Evolutionary conservation across 2,329 filamentous ascomycete species (phyloP).

Genomic region (Sclerotiophoma versabilis): DNA sequence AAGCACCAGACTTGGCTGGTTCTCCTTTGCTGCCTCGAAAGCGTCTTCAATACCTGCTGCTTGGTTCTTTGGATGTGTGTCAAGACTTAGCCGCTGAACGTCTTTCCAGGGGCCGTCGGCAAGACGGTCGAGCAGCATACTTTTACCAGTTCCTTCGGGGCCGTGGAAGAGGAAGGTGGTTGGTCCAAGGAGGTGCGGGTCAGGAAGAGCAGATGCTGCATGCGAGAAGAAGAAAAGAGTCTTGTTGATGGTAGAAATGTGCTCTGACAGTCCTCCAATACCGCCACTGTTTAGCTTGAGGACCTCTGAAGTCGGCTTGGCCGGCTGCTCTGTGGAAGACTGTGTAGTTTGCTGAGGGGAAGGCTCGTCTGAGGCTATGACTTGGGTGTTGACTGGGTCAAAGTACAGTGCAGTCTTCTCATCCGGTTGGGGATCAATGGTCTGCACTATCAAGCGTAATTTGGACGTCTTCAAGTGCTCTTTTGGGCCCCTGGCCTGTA

Average conservation of each 20-base stretch:
- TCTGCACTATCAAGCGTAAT: constrained; percentile 65
- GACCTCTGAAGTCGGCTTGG: constrained; percentile 16
- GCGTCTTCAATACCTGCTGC: constrained; percentile 67
- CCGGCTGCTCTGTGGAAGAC: constrained; percentile 2
- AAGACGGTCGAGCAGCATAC: constrained; percentile 72
- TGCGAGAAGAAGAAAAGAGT: constrained; percentile 59
- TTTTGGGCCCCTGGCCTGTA: constrained; percentile 54
- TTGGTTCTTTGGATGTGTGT: constrained; percentile 52
- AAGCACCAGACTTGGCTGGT: constrained; percentile 78
- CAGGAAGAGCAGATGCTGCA: constrained; percentile 19
- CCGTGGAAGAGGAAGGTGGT: constrained; percentile 78
- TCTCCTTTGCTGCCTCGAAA: constrained; percentile 72
- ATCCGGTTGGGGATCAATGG: constrained; percentile 56
- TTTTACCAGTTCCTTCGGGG: constrained; percentile 84
- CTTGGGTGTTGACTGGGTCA: constrained; percentile 32
- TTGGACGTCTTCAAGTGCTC: constrained; percentile 59
- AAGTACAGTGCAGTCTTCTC: constrained; percentile 40
- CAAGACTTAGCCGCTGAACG: constrained; percentile 66
- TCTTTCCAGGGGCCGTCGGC: constrained; percentile 72
- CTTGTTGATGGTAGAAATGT: constrained; percentile 71
- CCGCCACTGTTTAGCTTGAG: constrained; percentile 52
- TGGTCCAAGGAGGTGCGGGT: constrained; percentile 43
- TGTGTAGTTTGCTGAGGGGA: constrained; percentile 9
- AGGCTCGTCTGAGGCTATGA: constrained; percentile 26
- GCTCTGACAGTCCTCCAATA: constrained; percentile 72